A percentile compares a stretch with the other conserved stretches of the same genome.
Evolutionary conservation across 768 basidiomycete species (phyloP).

Genomic region (Mycena polygramma): DNA sequence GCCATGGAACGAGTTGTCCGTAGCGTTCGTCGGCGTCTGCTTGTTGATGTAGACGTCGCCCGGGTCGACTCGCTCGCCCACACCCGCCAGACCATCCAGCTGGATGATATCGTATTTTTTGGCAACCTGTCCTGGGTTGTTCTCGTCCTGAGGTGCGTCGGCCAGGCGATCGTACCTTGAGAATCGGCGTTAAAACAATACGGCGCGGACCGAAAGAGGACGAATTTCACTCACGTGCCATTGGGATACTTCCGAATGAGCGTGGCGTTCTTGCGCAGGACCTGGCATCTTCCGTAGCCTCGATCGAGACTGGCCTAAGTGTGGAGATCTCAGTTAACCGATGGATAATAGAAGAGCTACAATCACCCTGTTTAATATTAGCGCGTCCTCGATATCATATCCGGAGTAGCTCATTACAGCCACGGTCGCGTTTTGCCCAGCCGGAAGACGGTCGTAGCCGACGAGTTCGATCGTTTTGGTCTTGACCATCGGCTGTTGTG

Average conservation of each 20-base stretch:
- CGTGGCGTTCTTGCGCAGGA: constrained; percentile 94
- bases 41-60: constrained; percentile 97
- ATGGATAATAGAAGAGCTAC: constrained; percentile 31
- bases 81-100: constrained; percentile 92
- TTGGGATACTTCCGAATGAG: constrained; percentile 97
- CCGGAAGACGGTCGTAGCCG: constrained; percentile 96
- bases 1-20: constrained; percentile 89
- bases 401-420: constrained; percentile 99
- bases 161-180: constrained; percentile 92
- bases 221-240: constrained; percentile 80
- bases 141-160: constrained; percentile 90
- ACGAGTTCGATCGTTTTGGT: constrained; percentile 98
- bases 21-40: constrained; percentile 95
- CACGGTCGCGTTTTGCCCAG: constrained; percentile 98
- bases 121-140: constrained; percentile 69
- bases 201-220: constrained; percentile 8
- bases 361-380: constrained; percentile 92
- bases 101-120: constrained; percentile 95
- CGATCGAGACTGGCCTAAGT: constrained; percentile 94
- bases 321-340: constrained; percentile 15
- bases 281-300: constrained; percentile 98
- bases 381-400: constrained; percentile 99
- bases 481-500: constrained; percentile 99
- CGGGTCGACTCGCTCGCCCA: constrained; percentile 93
- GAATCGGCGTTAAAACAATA: constrained; percentile 27